Percentiles rank a stretch among this genome's conserved stretches.
Evolutionary conservation across 2,329 filamentous ascomycete species (phyloP).

Genomic region (Botrytis fragariae): DNA sequence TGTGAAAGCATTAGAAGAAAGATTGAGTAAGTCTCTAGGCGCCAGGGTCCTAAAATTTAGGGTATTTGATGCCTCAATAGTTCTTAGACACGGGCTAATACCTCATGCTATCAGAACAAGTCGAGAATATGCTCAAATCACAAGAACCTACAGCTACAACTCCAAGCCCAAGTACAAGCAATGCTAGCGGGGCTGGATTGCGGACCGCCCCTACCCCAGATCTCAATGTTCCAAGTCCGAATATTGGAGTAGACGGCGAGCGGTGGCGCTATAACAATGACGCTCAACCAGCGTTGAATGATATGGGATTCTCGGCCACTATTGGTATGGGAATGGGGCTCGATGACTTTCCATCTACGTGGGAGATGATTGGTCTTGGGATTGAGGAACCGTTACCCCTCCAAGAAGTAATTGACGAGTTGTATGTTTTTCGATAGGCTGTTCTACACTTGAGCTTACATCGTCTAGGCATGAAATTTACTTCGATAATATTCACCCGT

Average conservation of each 20-base stretch:
- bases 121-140: conserved; percentile 84
- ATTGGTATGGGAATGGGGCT: conserved; percentile 48
- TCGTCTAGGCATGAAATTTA: conserved; percentile 69
- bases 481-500: conserved; percentile 87
- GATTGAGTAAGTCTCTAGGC: conserved; percentile 68
- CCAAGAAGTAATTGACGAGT: conserved; percentile 73
- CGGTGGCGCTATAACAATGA: conserved; percentile 54
- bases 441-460: conserved; percentile 28
- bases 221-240: conserved; percentile 47
- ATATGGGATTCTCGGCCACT: conserved; percentile 54
- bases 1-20: conserved; percentile 74
- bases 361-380: conserved; percentile 76
- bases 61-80: conserved; percentile 21
- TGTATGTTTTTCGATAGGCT: conserved; percentile 51
- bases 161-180: conserved; percentile 23
- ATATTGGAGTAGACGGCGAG: conserved; percentile 52
- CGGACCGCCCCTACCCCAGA: conserved; percentile 37
- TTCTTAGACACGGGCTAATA: not conserved
- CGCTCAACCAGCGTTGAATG: conserved; percentile 52
- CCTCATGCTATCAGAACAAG: conserved; percentile 64
- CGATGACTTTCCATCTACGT: conserved; percentile 62
- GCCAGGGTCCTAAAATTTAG: not conserved
- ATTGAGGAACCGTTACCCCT: conserved; percentile 66
- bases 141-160: conserved; percentile 53
- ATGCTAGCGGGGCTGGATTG: conserved; percentile 29